Evolutionary conservation across 345 rosid genomes (phyloP), one percentile per base, ranked within the genome.

Genomic region (Anastatica hierochuntica): DNA sequence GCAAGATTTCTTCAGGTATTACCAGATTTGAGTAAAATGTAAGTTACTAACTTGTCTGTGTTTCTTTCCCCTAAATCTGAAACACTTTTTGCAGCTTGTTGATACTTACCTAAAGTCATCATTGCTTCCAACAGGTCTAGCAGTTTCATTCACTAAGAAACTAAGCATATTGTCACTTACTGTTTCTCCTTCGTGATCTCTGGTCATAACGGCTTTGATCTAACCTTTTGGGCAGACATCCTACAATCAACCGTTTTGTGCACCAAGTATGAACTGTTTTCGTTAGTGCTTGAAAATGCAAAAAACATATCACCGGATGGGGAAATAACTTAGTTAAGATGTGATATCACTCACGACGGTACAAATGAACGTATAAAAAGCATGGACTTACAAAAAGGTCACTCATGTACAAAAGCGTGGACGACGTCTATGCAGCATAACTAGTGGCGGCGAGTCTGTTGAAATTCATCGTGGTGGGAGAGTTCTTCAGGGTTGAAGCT

Each of bases 121-220:
- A n/a, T 79, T 92, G 76, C 96, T 88, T 74, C 98, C 95, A 37
- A 96, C 90, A 52, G 88, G 85, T 64, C 71, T 92, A 60, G 97
- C 98, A 68, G 94, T 97, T 76, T 80, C 95, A 37, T 92, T 88
- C 72, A 76, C 82, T 9, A 92, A 88, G 79, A 88, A 80, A 70
- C 69, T 92, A 68, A 85, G 97, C 72, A 78, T 94, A 56, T 58
- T 92, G 69, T 63, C 86, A 19, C 81, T 88, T 63, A 72, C 70
- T 5, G 80, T 77, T 29, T 86, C 98, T 49, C 95, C 98, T 14
- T 76, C 96, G 2, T 95, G 96, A 67, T 75, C 86, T 14, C 53
- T 92, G 71, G 80, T 83, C 72, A 73, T 88, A 31, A 75, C 79
- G 8, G 97, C 94, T 36, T 71, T 88, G 74, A 78, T 92, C 71